A percentile compares a stretch with the other conserved stretches of the same genome.
phyloP scores from a whole-genome alignment of 306 rosid genomes.

The Corylus americana region DNA sequence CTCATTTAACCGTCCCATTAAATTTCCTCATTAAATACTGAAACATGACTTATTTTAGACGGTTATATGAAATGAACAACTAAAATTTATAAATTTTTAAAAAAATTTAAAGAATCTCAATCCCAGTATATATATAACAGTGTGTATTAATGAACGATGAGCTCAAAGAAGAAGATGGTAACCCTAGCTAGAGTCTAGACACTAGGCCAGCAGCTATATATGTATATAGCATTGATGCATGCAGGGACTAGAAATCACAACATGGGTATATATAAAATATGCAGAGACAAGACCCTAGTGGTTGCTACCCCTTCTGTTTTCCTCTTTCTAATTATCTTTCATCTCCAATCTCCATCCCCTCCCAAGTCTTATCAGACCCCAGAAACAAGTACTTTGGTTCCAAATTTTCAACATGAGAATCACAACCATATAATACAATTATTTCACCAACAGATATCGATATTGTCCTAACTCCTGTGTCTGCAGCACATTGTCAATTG shows the following conservation, averaged over 20 bases:
- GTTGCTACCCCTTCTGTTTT: constrained; percentile 17
- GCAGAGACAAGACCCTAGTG: background rate
- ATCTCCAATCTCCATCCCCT: background rate
- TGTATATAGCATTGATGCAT: background rate
- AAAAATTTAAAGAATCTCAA: no score
- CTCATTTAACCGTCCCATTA: no score
- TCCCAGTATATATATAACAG: no score
- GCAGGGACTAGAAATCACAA: background rate
- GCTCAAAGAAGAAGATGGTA: background rate
- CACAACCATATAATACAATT: constrained; percentile 7
- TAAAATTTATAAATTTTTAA: no score
- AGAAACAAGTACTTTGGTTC: constrained; percentile 29
- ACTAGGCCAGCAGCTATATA: no score
- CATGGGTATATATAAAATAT: background rate
- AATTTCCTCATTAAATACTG: no score
- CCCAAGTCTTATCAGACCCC: constrained; percentile 27
- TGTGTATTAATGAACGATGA: no score
- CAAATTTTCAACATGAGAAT: constrained; percentile 25
- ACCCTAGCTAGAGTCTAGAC: background rate
- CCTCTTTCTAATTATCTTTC: constrained; percentile 8
- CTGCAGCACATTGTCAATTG: background rate
- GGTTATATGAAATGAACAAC: no score
- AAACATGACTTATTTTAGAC: no score
- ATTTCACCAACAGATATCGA: background rate
- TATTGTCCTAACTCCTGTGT: background rate